Conservation (phyloP, 371 early-diverging fungal species). For the Mucor plumbeus region DNA sequence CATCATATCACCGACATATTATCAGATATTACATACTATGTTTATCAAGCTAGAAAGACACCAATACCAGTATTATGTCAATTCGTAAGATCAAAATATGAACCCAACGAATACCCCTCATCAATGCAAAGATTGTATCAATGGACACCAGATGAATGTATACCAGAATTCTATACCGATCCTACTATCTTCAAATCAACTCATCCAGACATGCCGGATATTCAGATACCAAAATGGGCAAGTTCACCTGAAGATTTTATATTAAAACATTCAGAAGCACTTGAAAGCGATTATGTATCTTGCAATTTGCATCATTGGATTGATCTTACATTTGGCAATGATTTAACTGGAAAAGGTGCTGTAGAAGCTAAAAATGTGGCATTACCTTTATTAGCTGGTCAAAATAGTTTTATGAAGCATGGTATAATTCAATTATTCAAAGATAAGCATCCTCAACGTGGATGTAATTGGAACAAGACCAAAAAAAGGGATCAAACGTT, state of each 20-base stretch:
- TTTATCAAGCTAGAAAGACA: constrained; percentile 69
- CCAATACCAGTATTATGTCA: constrained; percentile 73
- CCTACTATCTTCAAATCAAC: constrained; percentile 68
- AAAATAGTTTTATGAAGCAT: constrained; percentile 76
- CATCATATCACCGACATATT: constrained; percentile 76
- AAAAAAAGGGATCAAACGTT: constrained; percentile 5
- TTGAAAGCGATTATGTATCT: constrained; percentile 86
- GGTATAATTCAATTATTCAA: constrained; percentile 77
- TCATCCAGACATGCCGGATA: constrained; percentile 72
- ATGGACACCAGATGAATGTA: constrained; percentile 81
- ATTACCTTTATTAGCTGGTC: constrained; percentile 65
- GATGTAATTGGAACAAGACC: constrained; percentile 53
- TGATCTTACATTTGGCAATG: constrained; percentile 84
- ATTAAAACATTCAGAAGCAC: constrained; percentile 65
- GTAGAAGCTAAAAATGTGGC: constrained; percentile 78
- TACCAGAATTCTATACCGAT: constrained; percentile 75
- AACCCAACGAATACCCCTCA: constrained; percentile 73
- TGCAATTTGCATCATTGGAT: constrained; percentile 81
- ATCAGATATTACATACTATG: constrained; percentile 75
- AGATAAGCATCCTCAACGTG: constrained; percentile 72
- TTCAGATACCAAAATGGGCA: constrained; percentile 74
- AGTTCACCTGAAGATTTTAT: constrained; percentile 71
- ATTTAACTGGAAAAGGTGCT: constrained; percentile 77
- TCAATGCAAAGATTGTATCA: constrained; percentile 67
- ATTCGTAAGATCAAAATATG: constrained; percentile 73